These are phyloP conservation scores for Termitomyces sp. DNA, from an alignment of 768 basidiomycete species.

Conservation along the genomic window DNA sequence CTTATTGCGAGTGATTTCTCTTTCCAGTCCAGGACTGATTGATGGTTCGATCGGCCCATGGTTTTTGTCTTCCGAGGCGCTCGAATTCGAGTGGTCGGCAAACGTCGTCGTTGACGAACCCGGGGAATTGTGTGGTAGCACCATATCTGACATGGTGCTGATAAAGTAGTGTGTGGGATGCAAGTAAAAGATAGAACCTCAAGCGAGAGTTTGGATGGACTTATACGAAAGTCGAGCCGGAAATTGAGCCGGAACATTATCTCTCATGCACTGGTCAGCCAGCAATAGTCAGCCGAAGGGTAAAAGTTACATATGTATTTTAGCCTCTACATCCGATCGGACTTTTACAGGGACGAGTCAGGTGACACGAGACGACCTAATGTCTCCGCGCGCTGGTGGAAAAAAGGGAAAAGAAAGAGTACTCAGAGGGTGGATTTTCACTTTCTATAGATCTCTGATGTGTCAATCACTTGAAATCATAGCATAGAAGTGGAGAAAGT, in stretches of 20 bases:
- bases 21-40: slow-evolving; percentile 12
- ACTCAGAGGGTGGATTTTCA: background rate
- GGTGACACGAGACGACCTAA: background rate
- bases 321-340: background rate
- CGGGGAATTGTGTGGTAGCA: slow-evolving; percentile 1
- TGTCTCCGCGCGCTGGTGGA: background rate
- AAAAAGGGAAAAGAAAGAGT: too few species aligned
- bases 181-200: background rate
- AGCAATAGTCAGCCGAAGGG: background rate
- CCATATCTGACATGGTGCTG: slow-evolving; percentile 1
- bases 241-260: background rate
- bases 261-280: background rate
- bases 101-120: slow-evolving; percentile 10
- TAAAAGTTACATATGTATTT: background rate
- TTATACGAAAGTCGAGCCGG: background rate
- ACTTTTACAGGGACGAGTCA: background rate
- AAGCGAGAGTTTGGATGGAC: background rate
- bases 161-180: background rate
- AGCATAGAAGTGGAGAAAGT: background rate
- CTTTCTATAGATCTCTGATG: background rate
- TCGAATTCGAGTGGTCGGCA: background rate
- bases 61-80: background rate
- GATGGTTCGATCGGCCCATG: background rate
- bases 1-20: slow-evolving; percentile 20
- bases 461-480: background rate